phyloP scores from a whole-genome alignment of 2,329 filamentous ascomycete genomes.

The Lasiodiplodia citricola region DNA sequence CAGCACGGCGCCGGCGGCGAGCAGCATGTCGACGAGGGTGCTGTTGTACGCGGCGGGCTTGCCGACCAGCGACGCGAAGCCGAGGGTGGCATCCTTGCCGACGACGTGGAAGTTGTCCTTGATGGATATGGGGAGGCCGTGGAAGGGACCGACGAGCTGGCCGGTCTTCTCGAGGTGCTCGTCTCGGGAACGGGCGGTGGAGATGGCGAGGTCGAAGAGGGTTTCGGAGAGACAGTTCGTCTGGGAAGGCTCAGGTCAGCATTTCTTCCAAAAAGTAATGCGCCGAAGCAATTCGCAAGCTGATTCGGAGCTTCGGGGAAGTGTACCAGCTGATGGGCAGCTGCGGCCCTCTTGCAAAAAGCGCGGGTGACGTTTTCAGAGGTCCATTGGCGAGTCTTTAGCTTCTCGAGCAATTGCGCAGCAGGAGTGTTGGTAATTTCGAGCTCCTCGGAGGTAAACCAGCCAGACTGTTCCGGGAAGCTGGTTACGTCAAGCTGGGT shows the following conservation, averaged over 20 bases:
- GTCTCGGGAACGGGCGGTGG: conserved; percentile 59
- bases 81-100: conserved; percentile 66
- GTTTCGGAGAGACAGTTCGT: conserved; percentile 66
- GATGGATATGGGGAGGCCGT: conserved; percentile 69
- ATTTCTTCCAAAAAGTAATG: neutral
- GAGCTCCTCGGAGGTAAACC: conserved; percentile 61
- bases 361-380: conserved; percentile 58
- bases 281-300: neutral
- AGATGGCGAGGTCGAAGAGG: conserved; percentile 60
- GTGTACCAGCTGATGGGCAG: conserved; percentile 60
- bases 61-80: conserved; percentile 67
- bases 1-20: conserved; percentile 67
- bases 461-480: conserved; percentile 63
- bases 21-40: conserved; percentile 62
- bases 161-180: conserved; percentile 54
- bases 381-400: conserved; percentile 53
- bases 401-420: conserved; percentile 46
- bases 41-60: conserved; percentile 63
- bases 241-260: conserved; percentile 37
- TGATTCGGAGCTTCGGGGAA: neutral
- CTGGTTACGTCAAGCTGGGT: conserved; percentile 61
- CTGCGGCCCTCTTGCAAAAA: conserved; percentile 61
- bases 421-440: conserved; percentile 55
- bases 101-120: conserved; percentile 73
- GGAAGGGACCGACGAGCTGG: conserved; percentile 64